phyloP scores from a whole-genome alignment of 2,329 filamentous ascomycete genomes.

The Alternaria infectoria region DNA sequence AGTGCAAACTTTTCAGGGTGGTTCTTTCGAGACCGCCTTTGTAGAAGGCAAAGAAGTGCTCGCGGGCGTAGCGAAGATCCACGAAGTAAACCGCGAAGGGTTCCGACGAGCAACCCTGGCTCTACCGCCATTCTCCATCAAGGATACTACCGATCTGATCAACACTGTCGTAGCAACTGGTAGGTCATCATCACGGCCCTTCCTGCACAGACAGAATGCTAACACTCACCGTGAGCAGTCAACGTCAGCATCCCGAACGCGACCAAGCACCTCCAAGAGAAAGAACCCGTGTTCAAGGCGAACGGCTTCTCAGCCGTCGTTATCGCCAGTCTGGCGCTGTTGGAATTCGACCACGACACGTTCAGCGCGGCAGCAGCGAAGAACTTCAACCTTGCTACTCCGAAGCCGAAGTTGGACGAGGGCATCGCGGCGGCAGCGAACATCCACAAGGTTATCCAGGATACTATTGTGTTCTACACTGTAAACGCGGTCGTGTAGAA shows the following conservation, averaged over 20 bases:
- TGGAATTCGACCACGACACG: constrained; percentile 25
- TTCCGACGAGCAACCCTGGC: constrained; percentile 18
- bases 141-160: constrained; percentile 12
- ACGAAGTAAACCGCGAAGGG: constrained; percentile 23
- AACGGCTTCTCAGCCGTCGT: constrained; percentile 9
- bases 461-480: constrained; percentile 18
- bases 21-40: constrained; percentile 8
- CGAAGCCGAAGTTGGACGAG: constrained; percentile 12
- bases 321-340: constrained; percentile 20
- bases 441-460: constrained; percentile 24
- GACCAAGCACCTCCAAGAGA: constrained; percentile 15
- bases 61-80: constrained; percentile 23
- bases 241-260: constrained; percentile 19
- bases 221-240: constrained; percentile 2
- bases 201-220: background rate
- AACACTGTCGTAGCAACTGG: constrained; percentile 16
- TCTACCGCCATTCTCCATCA: constrained; percentile 7
- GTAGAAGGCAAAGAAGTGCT: constrained; percentile 22
- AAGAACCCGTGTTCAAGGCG: constrained; percentile 17
- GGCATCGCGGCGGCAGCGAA: constrained; percentile 18
- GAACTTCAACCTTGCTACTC: constrained; percentile 12
- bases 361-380: constrained; percentile 20
- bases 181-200: background rate
- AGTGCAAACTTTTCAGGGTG: constrained; percentile 9
- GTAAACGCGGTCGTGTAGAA: background rate